A percentile compares a stretch with the other conserved stretches of the same genome.
Conservation (phyloP, 2,329 filamentous ascomycete species). For the Aspergillus jensenii region DNA sequence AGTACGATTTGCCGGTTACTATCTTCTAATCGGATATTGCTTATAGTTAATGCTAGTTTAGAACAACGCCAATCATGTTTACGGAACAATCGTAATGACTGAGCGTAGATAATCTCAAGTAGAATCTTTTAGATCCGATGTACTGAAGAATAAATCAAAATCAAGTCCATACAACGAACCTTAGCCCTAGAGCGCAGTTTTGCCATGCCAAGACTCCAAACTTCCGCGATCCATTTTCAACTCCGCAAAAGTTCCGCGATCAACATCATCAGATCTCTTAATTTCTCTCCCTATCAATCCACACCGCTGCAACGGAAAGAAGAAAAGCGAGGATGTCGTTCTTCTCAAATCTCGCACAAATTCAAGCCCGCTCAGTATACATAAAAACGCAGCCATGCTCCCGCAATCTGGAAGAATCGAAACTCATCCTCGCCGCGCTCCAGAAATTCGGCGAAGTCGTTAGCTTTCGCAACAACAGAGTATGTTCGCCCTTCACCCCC, state of each 20-base stretch:
- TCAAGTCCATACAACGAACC: too few relatives aligned
- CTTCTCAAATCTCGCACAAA: conserved; percentile 17
- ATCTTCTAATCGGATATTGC: conserved; percentile 48
- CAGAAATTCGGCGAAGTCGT: conserved; percentile 44
- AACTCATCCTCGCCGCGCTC: conserved; percentile 34
- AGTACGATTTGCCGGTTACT: conserved; percentile 50
- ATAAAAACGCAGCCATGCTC: conserved; percentile 30
- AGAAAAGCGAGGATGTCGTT: conserved; percentile 6
- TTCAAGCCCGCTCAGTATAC: conserved; percentile 25
- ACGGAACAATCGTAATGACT: too few relatives aligned
- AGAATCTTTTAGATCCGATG: too few relatives aligned
- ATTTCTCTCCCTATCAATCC: too few relatives aligned
- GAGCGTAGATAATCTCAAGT: too few relatives aligned
- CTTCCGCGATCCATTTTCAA: too few relatives aligned
- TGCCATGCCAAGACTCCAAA: too few relatives aligned
- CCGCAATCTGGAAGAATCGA: conserved; percentile 33
- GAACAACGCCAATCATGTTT: not conserved
- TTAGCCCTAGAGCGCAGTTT: too few relatives aligned
- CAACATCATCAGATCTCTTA: too few relatives aligned
- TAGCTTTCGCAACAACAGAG: conserved; percentile 34
- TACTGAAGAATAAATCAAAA: too few relatives aligned
- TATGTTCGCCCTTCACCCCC: not conserved
- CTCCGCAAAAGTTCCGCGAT: too few relatives aligned
- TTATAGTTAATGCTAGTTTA: not conserved
- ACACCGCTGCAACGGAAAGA: not conserved